These are phyloP conservation scores for Teratosphaeriaceae sp. DNA, from an alignment of 2,329 filamentous ascomycete species.

Conservation along the genomic window DNA sequence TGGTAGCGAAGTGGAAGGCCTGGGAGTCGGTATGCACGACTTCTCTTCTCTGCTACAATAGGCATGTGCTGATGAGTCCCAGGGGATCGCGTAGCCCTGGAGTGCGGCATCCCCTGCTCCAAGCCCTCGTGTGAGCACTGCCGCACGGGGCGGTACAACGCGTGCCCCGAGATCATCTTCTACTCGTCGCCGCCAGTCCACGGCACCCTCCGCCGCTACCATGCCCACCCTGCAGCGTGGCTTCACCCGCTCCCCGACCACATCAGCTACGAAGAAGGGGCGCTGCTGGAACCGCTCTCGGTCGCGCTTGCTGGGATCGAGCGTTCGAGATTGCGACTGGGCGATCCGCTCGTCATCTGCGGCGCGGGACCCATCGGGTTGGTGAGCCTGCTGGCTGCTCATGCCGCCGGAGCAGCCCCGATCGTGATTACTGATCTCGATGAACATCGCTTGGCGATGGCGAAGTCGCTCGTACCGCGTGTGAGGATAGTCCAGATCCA, in stretches of 20 bases:
- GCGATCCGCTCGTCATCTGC: slow-evolving; percentile 33
- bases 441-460: slow-evolving; percentile 32
- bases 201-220: slow-evolving; percentile 26
- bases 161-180: slow-evolving; percentile 25
- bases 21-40: slow-evolving; percentile 17
- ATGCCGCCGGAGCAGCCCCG: slow-evolving; percentile 38
- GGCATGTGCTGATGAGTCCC: neutral
- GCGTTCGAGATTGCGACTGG: slow-evolving; percentile 33
- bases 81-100: slow-evolving; percentile 29
- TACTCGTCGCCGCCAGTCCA: slow-evolving; percentile 25
- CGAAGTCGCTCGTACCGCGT: slow-evolving; percentile 30
- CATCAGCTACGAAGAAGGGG: slow-evolving; percentile 37
- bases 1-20: slow-evolving; percentile 17
- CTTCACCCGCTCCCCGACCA: slow-evolving; percentile 32
- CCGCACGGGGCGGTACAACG: slow-evolving; percentile 26
- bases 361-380: slow-evolving; percentile 34
- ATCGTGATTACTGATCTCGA: slow-evolving; percentile 41
- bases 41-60: neutral
- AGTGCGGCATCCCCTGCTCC: slow-evolving; percentile 27
- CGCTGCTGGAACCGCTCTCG: slow-evolving; percentile 43
- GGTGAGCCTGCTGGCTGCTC: slow-evolving; percentile 36
- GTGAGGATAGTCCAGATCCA: slow-evolving; percentile 31
- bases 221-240: slow-evolving; percentile 26
- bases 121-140: slow-evolving; percentile 24
- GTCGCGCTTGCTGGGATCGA: slow-evolving; percentile 42